Evolutionary conservation across 2,329 filamentous ascomycete genomes (phyloP).

Genomic region (Lachnellula arida): DNA sequence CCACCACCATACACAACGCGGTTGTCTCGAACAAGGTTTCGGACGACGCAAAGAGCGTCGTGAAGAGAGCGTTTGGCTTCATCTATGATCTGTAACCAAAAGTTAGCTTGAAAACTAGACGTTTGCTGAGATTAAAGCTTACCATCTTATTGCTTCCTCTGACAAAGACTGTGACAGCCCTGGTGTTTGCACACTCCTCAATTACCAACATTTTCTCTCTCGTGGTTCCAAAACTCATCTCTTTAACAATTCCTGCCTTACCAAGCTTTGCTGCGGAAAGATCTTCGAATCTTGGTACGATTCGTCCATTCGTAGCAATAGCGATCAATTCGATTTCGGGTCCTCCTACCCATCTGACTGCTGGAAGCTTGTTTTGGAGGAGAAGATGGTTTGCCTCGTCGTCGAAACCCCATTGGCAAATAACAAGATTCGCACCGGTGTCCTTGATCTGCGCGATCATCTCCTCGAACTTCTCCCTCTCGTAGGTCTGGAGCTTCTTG

Average conservation of each 20-base stretch:
- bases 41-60: constrained; percentile 94
- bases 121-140: constrained; percentile 31
- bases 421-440: constrained; percentile 92
- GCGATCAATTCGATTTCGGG: constrained; percentile 98
- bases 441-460: constrained; percentile 99
- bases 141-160: constrained; percentile 99
- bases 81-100: constrained; percentile 74
- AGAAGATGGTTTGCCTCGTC: constrained; percentile 98
- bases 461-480: constrained; percentile 92
- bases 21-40: constrained; percentile 94
- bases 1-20: constrained; percentile 96
- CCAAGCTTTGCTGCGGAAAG: constrained; percentile 88
- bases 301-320: constrained; percentile 96
- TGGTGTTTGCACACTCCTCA: constrained; percentile 96
- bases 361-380: constrained; percentile 91
- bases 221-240: constrained; percentile 96
- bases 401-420: constrained; percentile 99
- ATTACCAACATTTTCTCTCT: constrained; percentile 99
- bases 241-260: constrained; percentile 79
- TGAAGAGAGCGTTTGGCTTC: constrained; percentile 97
- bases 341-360: constrained; percentile 95
- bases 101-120: constrained; percentile 19
- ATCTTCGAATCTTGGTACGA: constrained; percentile 96
- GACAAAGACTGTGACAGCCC: constrained; percentile 94
- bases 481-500: constrained; percentile 94